phyloP scores from a whole-genome alignment of 176 grass and related monocot species.

The Lolium perenne region DNA sequence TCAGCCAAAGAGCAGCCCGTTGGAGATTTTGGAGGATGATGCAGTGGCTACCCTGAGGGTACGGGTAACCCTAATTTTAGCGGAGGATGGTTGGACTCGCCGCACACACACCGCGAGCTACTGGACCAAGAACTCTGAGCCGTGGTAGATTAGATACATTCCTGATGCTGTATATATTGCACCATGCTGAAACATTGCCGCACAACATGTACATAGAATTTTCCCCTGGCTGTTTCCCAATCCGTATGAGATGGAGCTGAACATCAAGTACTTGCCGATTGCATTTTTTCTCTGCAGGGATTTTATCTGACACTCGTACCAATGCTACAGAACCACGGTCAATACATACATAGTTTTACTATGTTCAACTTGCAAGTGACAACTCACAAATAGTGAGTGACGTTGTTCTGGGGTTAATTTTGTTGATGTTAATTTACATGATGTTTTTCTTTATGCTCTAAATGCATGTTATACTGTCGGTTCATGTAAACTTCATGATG shows the following conservation, averaged over 20 bases:
- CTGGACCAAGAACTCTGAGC: conserved; percentile 74
- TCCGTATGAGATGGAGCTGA: not conserved
- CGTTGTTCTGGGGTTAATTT: not conserved
- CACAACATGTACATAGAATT: conserved; percentile 33
- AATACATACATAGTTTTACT: too few species aligned
- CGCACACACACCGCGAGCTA: conserved; percentile 45
- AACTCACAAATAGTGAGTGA: not conserved
- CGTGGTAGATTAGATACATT: conserved; percentile 66
- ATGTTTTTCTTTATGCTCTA: not conserved
- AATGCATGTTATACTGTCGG: not conserved
- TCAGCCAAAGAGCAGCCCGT: conserved; percentile 10
- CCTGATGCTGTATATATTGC: conserved; percentile 1
- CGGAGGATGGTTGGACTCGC: conserved; percentile 78
- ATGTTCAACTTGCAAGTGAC: too few species aligned
- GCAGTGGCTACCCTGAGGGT: conserved; percentile 54
- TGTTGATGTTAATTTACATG: not conserved
- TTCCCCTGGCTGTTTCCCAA: not conserved
- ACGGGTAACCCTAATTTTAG: conserved; percentile 65
- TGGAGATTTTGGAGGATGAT: conserved; percentile 64
- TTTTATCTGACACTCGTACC: not conserved
- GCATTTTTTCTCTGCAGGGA: not conserved
- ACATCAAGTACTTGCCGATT: not conserved
- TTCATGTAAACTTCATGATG: not conserved
- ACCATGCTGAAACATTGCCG: conserved; percentile 3
- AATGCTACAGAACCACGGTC: not conserved